Percentiles rank a stretch among this genome's conserved stretches.
Conservation (phyloP, 768 basidiomycete species). For the Wakefieldia striispora region DNA sequence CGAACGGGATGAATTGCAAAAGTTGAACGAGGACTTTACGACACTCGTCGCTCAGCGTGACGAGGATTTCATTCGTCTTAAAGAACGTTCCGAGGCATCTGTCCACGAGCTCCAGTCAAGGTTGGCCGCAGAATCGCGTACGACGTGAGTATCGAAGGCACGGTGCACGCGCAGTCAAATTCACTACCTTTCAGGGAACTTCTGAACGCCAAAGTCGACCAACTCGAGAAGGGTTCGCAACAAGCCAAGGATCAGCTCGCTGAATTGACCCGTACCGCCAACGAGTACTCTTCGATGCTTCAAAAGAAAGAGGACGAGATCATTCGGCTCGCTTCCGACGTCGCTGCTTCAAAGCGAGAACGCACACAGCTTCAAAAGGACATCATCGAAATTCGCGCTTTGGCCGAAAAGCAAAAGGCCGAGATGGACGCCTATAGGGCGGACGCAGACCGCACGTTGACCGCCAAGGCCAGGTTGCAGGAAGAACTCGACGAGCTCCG, state of each 20-base stretch:
- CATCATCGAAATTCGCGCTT: conserved; percentile 64
- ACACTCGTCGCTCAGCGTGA: conserved; percentile 70
- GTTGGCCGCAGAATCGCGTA: conserved; percentile 59
- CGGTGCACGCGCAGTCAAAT: not conserved
- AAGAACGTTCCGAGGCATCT: conserved; percentile 67
- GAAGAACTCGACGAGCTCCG: conserved; percentile 86
- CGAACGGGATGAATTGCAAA: conserved; percentile 62
- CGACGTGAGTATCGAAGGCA: conserved; percentile 47
- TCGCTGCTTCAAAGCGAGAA: conserved; percentile 54
- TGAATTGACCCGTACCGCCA: conserved; percentile 73
- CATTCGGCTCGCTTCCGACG: conserved; percentile 48
- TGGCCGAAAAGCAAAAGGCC: conserved; percentile 61
- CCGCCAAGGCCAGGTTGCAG: conserved; percentile 60
- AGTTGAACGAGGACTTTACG: conserved; percentile 66
- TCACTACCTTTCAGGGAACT: conserved; percentile 49
- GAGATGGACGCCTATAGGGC: conserved; percentile 61
- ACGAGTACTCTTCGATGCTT: conserved; percentile 73
- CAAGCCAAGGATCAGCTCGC: conserved; percentile 74
- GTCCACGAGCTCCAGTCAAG: conserved; percentile 71
- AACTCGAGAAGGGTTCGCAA: conserved; percentile 65
- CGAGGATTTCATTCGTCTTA: conserved; percentile 71
- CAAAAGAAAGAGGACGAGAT: conserved; percentile 76
- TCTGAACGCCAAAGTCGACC: conserved; percentile 55
- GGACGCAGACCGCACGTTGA: conserved; percentile 45
- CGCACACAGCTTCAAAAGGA: conserved; percentile 54